Evolutionary conservation across 2,329 filamentous ascomycete species (phyloP).

Genomic region (Aspergillus sojae): DNA sequence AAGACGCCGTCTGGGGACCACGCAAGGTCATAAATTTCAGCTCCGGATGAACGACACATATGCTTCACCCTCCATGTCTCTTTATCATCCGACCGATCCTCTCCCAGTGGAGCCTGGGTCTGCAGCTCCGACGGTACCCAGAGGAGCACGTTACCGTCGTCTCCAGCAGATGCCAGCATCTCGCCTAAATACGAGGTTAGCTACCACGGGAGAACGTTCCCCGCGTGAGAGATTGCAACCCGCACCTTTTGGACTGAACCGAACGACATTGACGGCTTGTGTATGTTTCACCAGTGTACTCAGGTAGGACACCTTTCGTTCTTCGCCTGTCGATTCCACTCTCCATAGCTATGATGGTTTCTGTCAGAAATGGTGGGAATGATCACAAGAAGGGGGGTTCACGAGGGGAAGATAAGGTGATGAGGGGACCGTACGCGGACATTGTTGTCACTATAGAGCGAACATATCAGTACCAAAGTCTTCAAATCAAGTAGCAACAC

Average conservation of each 20-base stretch:
- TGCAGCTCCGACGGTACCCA: conserved; percentile 88
- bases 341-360: conserved; percentile 73
- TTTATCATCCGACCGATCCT: conserved; percentile 87
- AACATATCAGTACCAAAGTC: conserved; percentile 16
- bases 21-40: conserved; percentile 96
- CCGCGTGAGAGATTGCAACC: not conserved
- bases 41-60: conserved; percentile 93
- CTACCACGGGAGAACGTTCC: not conserved
- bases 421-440: conserved; percentile 69
- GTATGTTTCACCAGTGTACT: conserved; percentile 92
- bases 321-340: conserved; percentile 80
- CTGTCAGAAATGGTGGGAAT: conserved; percentile 39
- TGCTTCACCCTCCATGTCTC: conserved; percentile 96
- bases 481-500: not conserved
- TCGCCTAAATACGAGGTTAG: conserved; percentile 65
- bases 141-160: conserved; percentile 94
- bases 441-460: conserved; percentile 71
- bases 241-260: conserved; percentile 88
- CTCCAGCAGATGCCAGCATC: conserved; percentile 88
- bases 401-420: conserved; percentile 21
- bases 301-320: conserved; percentile 86
- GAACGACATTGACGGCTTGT: conserved; percentile 95
- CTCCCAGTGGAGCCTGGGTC: conserved; percentile 69
- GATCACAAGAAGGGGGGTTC: conserved; percentile 12
- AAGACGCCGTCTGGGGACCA: conserved; percentile 97